Evolutionary conservation across 371 early-diverging fungal species (phyloP).

Genomic region (Mortierella sp.): DNA sequence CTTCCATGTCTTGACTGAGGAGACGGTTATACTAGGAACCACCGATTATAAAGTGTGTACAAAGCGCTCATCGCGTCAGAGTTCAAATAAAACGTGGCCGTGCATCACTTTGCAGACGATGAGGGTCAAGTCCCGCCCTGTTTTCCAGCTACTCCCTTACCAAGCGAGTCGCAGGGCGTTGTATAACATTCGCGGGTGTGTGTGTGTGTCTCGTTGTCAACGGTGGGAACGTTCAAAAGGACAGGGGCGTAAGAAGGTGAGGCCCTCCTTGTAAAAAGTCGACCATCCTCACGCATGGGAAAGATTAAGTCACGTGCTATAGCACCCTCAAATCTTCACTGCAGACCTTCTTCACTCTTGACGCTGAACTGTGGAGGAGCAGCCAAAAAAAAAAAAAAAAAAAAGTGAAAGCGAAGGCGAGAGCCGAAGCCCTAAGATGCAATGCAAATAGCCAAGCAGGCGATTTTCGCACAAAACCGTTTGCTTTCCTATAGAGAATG

Average conservation of each 20-base stretch:
- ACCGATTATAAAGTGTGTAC: neutral
- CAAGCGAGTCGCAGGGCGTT: constrained; percentile 40
- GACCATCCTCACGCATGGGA: no score
- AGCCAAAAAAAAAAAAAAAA: no score
- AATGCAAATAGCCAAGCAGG: no score
- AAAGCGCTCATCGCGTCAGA: neutral
- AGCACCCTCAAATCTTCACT: no score
- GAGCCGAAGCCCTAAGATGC: no score
- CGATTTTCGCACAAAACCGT: no score
- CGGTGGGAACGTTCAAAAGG: neutral
- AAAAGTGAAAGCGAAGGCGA: no score
- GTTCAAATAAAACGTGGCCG: neutral
- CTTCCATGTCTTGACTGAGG: constrained; percentile 49
- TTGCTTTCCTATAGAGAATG: no score
- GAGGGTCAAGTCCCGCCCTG: neutral
- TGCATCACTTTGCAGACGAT: neutral
- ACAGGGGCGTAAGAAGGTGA: neutral
- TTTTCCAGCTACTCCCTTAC: constrained; percentile 17
- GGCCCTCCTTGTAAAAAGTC: neutral
- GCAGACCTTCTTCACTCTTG: no score
- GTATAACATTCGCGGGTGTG: constrained; percentile 26
- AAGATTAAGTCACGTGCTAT: no score
- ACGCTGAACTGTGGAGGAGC: no score
- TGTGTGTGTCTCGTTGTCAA: neutral
- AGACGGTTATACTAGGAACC: constrained; percentile 31